phyloP scores from a whole-genome alignment of 2,329 filamentous ascomycete genomes.

The Aulographum hederae region DNA sequence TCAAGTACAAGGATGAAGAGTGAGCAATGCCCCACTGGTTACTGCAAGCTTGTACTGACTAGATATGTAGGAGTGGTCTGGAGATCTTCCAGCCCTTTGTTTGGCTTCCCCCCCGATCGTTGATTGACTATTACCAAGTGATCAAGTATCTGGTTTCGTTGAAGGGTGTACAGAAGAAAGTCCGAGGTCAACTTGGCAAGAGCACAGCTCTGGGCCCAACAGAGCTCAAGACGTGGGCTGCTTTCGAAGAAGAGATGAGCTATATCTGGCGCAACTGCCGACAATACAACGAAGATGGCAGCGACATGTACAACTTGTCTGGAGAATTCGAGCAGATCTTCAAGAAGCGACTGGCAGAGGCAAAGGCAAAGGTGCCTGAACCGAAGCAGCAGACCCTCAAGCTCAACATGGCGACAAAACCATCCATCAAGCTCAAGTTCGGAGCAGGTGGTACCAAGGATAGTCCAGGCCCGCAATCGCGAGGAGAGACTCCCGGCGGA shows the following conservation, averaged over 20 bases:
- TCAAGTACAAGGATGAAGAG: constrained; percentile 41
- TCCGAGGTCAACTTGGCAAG: constrained; percentile 54
- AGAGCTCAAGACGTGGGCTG: constrained; percentile 66
- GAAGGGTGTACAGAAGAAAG: constrained; percentile 56
- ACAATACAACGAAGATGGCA: constrained; percentile 83
- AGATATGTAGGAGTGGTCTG: constrained; percentile 35
- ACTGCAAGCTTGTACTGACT: constrained; percentile 1
- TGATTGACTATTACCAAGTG: constrained; percentile 75
- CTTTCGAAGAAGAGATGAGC: constrained; percentile 62
- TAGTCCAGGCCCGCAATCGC: constrained; percentile 19
- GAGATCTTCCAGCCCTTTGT: constrained; percentile 60
- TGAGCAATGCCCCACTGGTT: not conserved
- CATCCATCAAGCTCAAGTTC: constrained; percentile 49
- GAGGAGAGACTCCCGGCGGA: constrained; percentile 13
- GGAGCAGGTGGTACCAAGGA: constrained; percentile 25
- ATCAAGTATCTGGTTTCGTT: constrained; percentile 70
- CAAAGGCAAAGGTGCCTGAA: constrained; percentile 54
- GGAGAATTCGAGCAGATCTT: constrained; percentile 51
- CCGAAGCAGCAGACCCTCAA: constrained; percentile 63
- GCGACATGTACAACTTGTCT: constrained; percentile 62
- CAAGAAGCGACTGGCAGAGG: constrained; percentile 42
- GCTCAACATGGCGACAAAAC: constrained; percentile 43
- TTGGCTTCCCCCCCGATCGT: constrained; percentile 53
- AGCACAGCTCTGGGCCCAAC: constrained; percentile 39
- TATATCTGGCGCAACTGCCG: constrained; percentile 77